A percentile compares a stretch with the other conserved stretches of the same genome.
phyloP scores from a whole-genome alignment of 495 filamentous ascomycete genomes.

The Daldinia loculata region DNA sequence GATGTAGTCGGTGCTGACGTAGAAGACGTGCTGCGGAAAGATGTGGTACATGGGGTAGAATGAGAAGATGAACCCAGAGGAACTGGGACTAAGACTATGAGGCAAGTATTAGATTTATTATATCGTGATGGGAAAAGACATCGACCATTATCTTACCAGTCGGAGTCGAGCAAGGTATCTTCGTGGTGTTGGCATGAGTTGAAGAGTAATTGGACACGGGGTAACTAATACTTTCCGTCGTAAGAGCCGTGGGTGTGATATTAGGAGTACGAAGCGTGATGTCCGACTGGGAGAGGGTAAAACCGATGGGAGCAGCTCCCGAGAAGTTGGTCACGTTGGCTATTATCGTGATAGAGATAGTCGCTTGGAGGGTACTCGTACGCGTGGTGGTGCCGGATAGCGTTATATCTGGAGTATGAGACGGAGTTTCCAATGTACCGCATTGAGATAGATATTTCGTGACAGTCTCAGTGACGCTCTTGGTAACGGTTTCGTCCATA shows the following conservation, averaged over 20 bases:
- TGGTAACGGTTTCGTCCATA: constrained; percentile 23
- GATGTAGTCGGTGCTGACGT: constrained; percentile 6
- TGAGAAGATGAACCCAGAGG: background rate
- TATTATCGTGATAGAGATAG: constrained; percentile 17
- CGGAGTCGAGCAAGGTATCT: constrained; percentile 29
- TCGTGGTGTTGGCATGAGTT: constrained; percentile 22
- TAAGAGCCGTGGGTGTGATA: constrained; percentile 1
- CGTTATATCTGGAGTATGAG: constrained; percentile 14
- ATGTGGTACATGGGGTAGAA: background rate
- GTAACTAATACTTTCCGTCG: background rate
- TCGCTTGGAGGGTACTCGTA: constrained; percentile 34
- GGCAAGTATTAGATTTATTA: constrained; percentile 9
- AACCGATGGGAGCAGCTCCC: background rate
- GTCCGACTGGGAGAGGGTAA: background rate
- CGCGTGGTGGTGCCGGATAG: constrained; percentile 22
- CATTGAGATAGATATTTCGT: constrained; percentile 37
- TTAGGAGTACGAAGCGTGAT: constrained; percentile 7
- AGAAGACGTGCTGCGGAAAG: constrained; percentile 17
- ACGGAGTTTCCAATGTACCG: constrained; percentile 2
- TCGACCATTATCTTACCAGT: constrained; percentile 24
- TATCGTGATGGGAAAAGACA: background rate
- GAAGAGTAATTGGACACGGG: constrained; percentile 18
- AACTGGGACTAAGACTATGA: constrained; percentile 13
- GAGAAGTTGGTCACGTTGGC: constrained; percentile 12
- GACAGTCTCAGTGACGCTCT: constrained; percentile 36